Percentiles rank a stretch among this genome's conserved stretches.
phyloP scores from a whole-genome alignment of 1,284 basidiomycete genomes.

The Crocinoboletus sp. region DNA sequence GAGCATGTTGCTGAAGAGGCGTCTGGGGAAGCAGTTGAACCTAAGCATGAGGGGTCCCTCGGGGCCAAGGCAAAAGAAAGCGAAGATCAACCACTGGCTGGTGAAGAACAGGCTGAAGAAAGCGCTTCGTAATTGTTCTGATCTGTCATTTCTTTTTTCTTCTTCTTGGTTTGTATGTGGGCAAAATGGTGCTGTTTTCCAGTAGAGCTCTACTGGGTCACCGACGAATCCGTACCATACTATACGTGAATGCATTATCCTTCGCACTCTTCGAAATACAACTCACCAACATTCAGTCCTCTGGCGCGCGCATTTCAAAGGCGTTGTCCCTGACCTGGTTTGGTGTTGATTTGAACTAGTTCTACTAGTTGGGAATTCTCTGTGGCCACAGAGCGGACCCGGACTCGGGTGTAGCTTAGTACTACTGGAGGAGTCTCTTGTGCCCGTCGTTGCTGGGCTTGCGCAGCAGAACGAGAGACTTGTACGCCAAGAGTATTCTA shows the following conservation, averaged over 20 bases:
- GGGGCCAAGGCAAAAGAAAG: constrained; percentile 14
- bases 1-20: constrained; percentile 19
- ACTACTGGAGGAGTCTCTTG: too few species aligned
- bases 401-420: too few species aligned
- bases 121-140: constrained; percentile 14
- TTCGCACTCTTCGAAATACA: background rate
- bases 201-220: too few species aligned
- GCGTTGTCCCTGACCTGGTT: too few species aligned
- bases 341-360: too few species aligned
- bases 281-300: too few species aligned
- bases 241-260: background rate
- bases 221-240: too few species aligned
- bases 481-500: constrained; percentile 3
- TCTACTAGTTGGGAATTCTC: too few species aligned
- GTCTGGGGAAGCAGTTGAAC: constrained; percentile 15
- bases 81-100: constrained; percentile 14
- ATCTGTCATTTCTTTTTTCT: constrained; percentile 1
- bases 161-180: constrained; percentile 7
- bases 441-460: too few species aligned
- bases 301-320: too few species aligned
- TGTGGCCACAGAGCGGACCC: too few species aligned
- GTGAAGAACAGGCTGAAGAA: constrained; percentile 21
- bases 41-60: constrained; percentile 11
- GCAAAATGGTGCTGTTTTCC: background rate
- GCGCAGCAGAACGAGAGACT: background rate